phyloP scores from a whole-genome alignment of 2,329 filamentous ascomycete species.

The Penicillium sp. region DNA sequence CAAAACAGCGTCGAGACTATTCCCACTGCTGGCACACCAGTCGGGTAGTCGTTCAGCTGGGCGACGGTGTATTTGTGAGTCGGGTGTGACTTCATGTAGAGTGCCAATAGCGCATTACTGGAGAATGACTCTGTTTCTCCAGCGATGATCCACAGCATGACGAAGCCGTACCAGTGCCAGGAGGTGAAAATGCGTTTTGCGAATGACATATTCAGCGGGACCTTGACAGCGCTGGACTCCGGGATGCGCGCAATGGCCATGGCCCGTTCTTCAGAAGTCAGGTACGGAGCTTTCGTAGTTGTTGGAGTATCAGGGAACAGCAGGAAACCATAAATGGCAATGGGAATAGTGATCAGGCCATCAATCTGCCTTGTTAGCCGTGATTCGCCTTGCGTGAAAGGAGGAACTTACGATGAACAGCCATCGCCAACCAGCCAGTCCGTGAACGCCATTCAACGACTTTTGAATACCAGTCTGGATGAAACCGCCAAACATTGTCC shows the following conservation, averaged over 20 bases:
- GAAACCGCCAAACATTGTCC: slow-evolving; percentile 42
- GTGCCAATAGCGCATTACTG: slow-evolving; percentile 59
- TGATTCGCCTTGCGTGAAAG: not conserved
- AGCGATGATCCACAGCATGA: slow-evolving; percentile 58
- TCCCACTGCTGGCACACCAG: slow-evolving; percentile 55
- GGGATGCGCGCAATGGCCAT: slow-evolving; percentile 38
- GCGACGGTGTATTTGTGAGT: slow-evolving; percentile 50
- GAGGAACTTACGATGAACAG: slow-evolving; percentile 35
- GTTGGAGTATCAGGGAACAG: slow-evolving; percentile 44
- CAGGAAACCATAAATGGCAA: slow-evolving; percentile 47
- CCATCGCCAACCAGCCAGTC: slow-evolving; percentile 40
- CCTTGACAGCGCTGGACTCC: slow-evolving; percentile 24
- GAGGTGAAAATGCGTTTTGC: slow-evolving; percentile 35
- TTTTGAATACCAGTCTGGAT: slow-evolving; percentile 39
- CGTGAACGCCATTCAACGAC: slow-evolving; percentile 30
- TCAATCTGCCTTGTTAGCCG: slow-evolving; percentile 25
- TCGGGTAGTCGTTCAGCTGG: slow-evolving; percentile 58
- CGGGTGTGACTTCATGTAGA: slow-evolving; percentile 54
- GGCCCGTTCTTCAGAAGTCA: slow-evolving; percentile 33
- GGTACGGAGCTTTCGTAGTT: slow-evolving; percentile 39
- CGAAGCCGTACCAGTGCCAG: slow-evolving; percentile 43
- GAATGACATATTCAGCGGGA: slow-evolving; percentile 26
- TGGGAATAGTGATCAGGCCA: slow-evolving; percentile 47
- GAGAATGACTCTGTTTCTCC: slow-evolving; percentile 72
- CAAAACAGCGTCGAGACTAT: slow-evolving; percentile 65